Conservation (phyloP, 1,284 basidiomycete genomes). For the Boletus hoseneyae region DNA sequence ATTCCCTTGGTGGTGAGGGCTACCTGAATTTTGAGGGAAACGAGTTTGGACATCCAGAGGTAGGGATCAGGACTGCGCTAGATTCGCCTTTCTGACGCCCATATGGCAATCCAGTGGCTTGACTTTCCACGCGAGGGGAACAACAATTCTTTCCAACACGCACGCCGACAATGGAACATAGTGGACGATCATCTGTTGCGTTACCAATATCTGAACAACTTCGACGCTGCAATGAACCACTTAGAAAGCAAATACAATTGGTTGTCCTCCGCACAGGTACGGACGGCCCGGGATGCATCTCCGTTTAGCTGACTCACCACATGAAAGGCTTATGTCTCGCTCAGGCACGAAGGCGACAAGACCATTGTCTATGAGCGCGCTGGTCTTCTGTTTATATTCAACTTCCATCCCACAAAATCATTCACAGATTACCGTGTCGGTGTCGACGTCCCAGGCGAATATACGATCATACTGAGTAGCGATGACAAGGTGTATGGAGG, state of each 20-base stretch:
- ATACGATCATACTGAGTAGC: slow-evolving; percentile 75
- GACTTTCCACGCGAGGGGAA: slow-evolving; percentile 98
- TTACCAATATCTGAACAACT: slow-evolving; percentile 92
- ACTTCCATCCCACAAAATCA: slow-evolving; percentile 88
- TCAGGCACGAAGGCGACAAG: slow-evolving; percentile 93
- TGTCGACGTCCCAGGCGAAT: slow-evolving; percentile 84
- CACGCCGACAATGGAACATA: slow-evolving; percentile 93
- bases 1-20: slow-evolving; percentile 92
- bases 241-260: slow-evolving; percentile 79
- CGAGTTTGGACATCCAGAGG: slow-evolving; percentile 97
- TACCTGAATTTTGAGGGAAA: slow-evolving; percentile 99
- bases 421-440: slow-evolving; percentile 95
- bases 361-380: slow-evolving; percentile 92
- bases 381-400: slow-evolving; percentile 92
- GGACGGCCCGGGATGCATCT: not conserved
- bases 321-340: slow-evolving; percentile 78
- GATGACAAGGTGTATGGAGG: slow-evolving; percentile 90
- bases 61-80: slow-evolving; percentile 30
- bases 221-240: slow-evolving; percentile 93
- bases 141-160: slow-evolving; percentile 92
- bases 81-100: slow-evolving; percentile 1
- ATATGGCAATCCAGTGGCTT: slow-evolving; percentile 71
- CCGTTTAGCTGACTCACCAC: slow-evolving; percentile 11
- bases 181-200: slow-evolving; percentile 83
- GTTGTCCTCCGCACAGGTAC: slow-evolving; percentile 80